phyloP scores from a whole-genome alignment of 2,329 filamentous ascomycete genomes.

The Apiospora saccharicola region DNA sequence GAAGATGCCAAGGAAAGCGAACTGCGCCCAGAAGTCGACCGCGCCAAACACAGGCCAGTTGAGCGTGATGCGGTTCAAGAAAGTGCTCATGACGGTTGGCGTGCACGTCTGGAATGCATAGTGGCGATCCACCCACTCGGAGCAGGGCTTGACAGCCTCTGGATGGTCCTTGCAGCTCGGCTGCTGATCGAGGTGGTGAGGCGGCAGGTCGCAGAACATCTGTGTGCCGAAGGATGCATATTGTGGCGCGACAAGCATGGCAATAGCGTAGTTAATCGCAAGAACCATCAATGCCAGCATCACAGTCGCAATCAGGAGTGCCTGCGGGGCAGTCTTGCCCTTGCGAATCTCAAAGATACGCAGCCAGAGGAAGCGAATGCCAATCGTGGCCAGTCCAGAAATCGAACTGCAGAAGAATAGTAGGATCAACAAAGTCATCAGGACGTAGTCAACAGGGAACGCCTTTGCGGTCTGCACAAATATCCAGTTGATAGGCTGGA shows the following conservation, averaged over 20 bases:
- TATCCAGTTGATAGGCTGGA: constrained; percentile 94
- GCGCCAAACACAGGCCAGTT: constrained; percentile 96
- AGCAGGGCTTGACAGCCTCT: constrained; percentile 81
- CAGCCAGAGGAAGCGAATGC: constrained; percentile 96
- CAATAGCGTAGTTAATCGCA: constrained; percentile 90
- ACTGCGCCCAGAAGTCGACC: constrained; percentile 96
- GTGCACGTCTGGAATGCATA: constrained; percentile 85
- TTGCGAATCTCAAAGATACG: constrained; percentile 90
- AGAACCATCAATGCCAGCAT: constrained; percentile 89
- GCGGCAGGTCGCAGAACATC: constrained; percentile 84
- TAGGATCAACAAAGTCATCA: constrained; percentile 85
- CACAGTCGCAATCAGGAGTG: constrained; percentile 87
- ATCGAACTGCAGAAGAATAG: constrained; percentile 91
- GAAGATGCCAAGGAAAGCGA: constrained; percentile 86
- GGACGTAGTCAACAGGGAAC: constrained; percentile 91
- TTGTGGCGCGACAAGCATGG: constrained; percentile 94
- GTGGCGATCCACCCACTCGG: constrained; percentile 75
- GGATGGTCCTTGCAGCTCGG: constrained; percentile 78
- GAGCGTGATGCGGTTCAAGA: constrained; percentile 89
- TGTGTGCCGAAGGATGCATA: constrained; percentile 95
- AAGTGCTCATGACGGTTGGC: constrained; percentile 87
- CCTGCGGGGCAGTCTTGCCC: constrained; percentile 89
- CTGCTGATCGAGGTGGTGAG: constrained; percentile 66
- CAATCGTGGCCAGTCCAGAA: constrained; percentile 83
- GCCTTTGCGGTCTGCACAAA: constrained; percentile 81